Evolutionary conservation across 2,329 filamentous ascomycete species (phyloP).

Genomic region (Curvularia lunata): DNA sequence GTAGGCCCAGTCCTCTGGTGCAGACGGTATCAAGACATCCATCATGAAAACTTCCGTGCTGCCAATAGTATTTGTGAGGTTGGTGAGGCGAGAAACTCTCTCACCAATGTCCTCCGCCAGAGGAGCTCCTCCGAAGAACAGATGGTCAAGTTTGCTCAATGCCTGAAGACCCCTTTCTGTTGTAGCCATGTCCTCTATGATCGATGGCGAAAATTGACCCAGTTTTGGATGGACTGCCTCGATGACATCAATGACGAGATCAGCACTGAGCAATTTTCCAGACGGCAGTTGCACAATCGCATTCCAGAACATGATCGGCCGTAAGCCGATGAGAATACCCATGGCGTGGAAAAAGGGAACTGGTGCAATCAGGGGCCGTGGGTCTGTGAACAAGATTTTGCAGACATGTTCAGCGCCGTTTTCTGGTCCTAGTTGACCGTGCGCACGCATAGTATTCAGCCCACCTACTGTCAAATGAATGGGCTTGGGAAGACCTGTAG

Average conservation of each 20-base stretch:
- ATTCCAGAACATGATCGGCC: slow-evolving; percentile 4
- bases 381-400: background rate
- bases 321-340: background rate
- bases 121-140: slow-evolving; percentile 4
- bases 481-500: slow-evolving; percentile 5
- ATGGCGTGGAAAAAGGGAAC: slow-evolving; percentile 9
- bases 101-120: background rate
- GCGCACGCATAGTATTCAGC: background rate
- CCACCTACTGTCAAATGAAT: slow-evolving; percentile 2
- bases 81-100: slow-evolving; percentile 4
- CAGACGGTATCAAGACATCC: background rate
- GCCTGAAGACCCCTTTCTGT: slow-evolving; percentile 5
- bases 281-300: slow-evolving; percentile 3
- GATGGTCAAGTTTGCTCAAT: background rate
- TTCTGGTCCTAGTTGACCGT: background rate
- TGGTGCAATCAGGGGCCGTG: background rate
- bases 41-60: slow-evolving; percentile 6
- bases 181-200: slow-evolving; percentile 3
- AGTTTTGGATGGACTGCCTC: background rate
- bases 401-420: background rate
- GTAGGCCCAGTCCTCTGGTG: slow-evolving; percentile 3
- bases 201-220: slow-evolving; percentile 5
- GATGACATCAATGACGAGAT: slow-evolving; percentile 5
- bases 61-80: background rate
- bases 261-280: slow-evolving; percentile 3